phyloP scores from a whole-genome alignment of 768 basidiomycete genomes.

The Russula sp. region DNA sequence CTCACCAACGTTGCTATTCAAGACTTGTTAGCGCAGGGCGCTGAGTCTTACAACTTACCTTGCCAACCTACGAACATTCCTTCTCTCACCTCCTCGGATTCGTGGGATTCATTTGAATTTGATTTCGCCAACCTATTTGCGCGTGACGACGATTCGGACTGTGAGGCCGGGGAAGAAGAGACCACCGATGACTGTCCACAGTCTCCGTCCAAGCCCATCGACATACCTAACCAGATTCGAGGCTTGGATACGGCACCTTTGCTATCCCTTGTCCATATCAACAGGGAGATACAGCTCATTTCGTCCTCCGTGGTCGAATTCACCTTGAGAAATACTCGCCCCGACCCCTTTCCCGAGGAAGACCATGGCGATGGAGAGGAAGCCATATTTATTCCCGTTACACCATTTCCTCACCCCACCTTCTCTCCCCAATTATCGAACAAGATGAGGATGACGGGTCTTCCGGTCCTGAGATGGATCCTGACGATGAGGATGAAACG shows the following conservation, averaged over 20 bases:
- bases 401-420: conserved; percentile 19
- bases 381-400: conserved; percentile 1
- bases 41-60: neutral
- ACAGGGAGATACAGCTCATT: neutral
- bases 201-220: neutral
- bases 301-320: conserved; percentile 14
- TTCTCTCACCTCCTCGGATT: conserved; percentile 9
- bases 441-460: conserved; percentile 10
- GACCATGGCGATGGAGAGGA: neutral
- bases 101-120: conserved; percentile 9
- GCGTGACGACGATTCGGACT: conserved; percentile 3
- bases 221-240: too few species aligned
- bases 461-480: neutral
- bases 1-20: conserved; percentile 19
- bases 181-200: neutral
- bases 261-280: neutral
- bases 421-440: conserved; percentile 17
- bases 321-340: conserved; percentile 2
- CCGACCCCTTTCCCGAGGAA: conserved; percentile 1
- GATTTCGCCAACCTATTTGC: neutral
- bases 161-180: neutral
- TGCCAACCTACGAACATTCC: neutral
- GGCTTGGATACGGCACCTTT: neutral
- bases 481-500: conserved; percentile 9
- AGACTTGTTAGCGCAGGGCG: conserved; percentile 14